Base-by-base conservation (phyloP, 2,329 filamentous ascomycete species). In the Harringtonia lauricola region DNA sequence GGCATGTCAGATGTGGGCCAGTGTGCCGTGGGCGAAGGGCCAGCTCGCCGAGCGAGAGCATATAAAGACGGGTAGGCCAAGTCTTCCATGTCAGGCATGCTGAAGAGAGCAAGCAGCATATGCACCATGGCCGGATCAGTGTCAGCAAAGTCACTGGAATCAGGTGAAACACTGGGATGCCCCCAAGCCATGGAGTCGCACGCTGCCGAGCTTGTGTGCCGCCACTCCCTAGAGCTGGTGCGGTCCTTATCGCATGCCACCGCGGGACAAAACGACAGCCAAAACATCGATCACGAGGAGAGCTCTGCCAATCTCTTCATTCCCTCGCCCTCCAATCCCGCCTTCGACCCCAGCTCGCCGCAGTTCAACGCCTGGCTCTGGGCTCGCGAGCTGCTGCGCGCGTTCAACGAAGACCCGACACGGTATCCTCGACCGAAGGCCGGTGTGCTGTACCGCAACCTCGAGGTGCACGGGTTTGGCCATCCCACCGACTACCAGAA, bases 401-500 rank as follows among this genome's bases (percentile, higher is more conserved):
- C 67, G 22, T 62, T 62, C 17, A 55, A 54, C 17, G 52, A 57
- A 18, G 57, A 66, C 35, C 57, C 59, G 24, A 7, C 24, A 26
- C 36, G 30, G 7, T 43, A 41, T 14, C 42, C 46, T 8, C 48
- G 39, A 2, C 37, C 9, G 1, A 74, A 72, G 13, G 71, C 76
- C 1, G 81, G 81, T 35, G 68, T 86, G 34, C 70, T 72, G 36
- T 86, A 80, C 63, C 74, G 75, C 57, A 73, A 83, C 54, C 64
- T 86, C 42, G 82, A 73, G 44, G 78, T 84, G 4, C 75, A 79
- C 55, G 80, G 81, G 33, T 85, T 72, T 51, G 80, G 81, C 35
- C 72, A 70, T 30, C 66, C 75, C 1, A 83, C 79, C 1, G 81
- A 86, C 57, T 86, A 80, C 58, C 82, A 86, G 56, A 79, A 77